Evolutionary conservation across 2,329 filamentous ascomycete genomes (phyloP), one percentile per base, ranked within the genome.

Genomic region (Aspergillus sp.): DNA sequence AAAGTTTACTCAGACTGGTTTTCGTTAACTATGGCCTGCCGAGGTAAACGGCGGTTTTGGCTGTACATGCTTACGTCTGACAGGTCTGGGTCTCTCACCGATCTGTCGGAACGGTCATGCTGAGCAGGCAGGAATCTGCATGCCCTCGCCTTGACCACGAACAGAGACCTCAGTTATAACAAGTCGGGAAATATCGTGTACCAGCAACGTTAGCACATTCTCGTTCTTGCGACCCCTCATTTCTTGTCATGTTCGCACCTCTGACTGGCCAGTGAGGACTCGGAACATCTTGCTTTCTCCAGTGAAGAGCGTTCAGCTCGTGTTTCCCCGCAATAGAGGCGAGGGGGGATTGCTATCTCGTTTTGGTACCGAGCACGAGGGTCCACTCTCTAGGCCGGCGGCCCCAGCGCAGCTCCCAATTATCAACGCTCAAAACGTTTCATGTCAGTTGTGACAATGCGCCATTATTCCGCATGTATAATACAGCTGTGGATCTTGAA

Each of bases 301-400:
- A 23, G 25, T 37, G 15, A 23, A 31, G 27, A 31, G 8, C 27
- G 15, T 35, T 15, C 53, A 46, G 44, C 45, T 54, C 21, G 25
- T 11, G 25, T 53, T 54, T 35, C 56, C 56, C 45, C 50, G 31
- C 21, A 45, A 49, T 46, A 45, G 55, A 43, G 44, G 48, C 49
- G 11, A 45, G 48, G 44, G 48, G 47, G 55, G 55, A 27, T 57
- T 50, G 50, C 50, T 45, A 44, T 33, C 23, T 52, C 43, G 19
- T 27, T 37, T 23, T 54, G 52, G 52, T 31, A 31, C 27, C 27
- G 27, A 31, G 23, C 31, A 44, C 44, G 52, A 46, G 44, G 52
- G 17, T 41, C 44, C 52, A 54, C 43, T 17, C 19, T 46, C 25
- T 27, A 17, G 37, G 17, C 14, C 37, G 8, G 27, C 27, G 27